These are phyloP conservation scores for Tetradesmus obliquus DNA, from an alignment of 139 green algal species.

Conservation along the genomic window DNA sequence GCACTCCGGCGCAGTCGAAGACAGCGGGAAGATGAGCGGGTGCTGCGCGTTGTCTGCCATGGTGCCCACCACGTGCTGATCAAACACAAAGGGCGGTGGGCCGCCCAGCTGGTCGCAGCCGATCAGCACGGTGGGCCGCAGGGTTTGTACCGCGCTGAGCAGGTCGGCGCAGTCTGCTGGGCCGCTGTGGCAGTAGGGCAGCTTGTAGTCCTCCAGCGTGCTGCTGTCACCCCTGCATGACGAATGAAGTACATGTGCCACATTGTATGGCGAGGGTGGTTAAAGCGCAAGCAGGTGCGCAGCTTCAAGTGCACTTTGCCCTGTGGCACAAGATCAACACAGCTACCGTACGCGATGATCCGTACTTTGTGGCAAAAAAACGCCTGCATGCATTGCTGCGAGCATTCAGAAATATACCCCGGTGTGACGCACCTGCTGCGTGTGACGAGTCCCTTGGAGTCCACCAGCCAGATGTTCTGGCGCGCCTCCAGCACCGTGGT, in stretches of 20 bases:
- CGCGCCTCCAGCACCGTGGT: slow-evolving; percentile 81
- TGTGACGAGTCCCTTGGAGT: slow-evolving; percentile 80
- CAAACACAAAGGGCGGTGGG: slow-evolving; percentile 68
- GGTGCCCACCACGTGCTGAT: slow-evolving; percentile 50
- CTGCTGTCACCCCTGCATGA: slow-evolving; percentile 67
- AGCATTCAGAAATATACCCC: too few relatives aligned
- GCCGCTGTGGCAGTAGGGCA: slow-evolving; percentile 77
- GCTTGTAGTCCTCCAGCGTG: slow-evolving; percentile 81
- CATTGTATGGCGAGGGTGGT: background rate
- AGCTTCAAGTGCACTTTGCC: background rate
- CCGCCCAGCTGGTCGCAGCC: slow-evolving; percentile 55
- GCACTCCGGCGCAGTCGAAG: slow-evolving; percentile 66
- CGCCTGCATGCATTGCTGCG: too few relatives aligned
- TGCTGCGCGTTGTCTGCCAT: slow-evolving; percentile 66
- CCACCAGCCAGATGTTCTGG: slow-evolving; percentile 82
- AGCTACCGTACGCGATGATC: background rate
- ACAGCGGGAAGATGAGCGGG: slow-evolving; percentile 86
- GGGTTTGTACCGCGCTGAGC: slow-evolving; percentile 65
- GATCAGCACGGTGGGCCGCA: slow-evolving; percentile 88
- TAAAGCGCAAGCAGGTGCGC: background rate
- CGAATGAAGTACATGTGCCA: background rate
- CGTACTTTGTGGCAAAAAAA: too few relatives aligned
- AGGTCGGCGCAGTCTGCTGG: slow-evolving; percentile 62
- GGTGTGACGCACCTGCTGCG: slow-evolving; percentile 65
- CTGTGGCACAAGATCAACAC: too few relatives aligned